Conservation (phyloP, 257 asterid genomes). For the Voacanga thouarsii region DNA sequence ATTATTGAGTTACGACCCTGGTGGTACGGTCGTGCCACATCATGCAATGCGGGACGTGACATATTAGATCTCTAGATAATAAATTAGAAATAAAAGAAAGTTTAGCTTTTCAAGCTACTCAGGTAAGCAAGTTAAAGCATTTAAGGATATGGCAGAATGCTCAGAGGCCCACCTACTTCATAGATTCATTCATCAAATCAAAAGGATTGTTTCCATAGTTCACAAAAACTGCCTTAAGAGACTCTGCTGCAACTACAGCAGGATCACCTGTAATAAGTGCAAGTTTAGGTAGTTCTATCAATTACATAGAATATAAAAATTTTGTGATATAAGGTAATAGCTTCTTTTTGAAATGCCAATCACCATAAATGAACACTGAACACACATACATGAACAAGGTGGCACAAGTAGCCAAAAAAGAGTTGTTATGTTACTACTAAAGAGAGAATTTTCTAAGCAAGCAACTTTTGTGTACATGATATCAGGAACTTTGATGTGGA, state of each 20-base stretch:
- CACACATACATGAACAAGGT: not conserved
- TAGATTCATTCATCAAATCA: conserved; percentile 43
- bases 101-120: not conserved
- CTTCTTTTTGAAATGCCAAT: not conserved
- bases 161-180: conserved; percentile 34
- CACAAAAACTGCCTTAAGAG: conserved; percentile 39
- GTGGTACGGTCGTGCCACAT: too few relatives aligned
- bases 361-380: too few relatives aligned
- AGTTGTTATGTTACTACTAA: not conserved
- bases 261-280: conserved; percentile 33
- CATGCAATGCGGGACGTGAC: too few relatives aligned
- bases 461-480: not conserved
- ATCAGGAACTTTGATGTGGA: not conserved
- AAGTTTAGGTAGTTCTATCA: not conserved
- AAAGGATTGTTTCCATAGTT: conserved; percentile 50
- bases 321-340: not conserved
- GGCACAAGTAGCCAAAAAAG: not conserved
- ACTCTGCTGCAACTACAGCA: conserved; percentile 33
- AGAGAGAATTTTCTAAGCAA: not conserved
- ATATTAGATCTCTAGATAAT: conserved; percentile 1
- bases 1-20: too few relatives aligned
- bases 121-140: not conserved
- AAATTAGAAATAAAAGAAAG: not conserved
- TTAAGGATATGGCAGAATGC: conserved; percentile 5
- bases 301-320: not conserved